Base-by-base conservation (phyloP, 2,329 filamentous ascomycete genomes). In the Fusarium pseudoanthophilum region DNA sequence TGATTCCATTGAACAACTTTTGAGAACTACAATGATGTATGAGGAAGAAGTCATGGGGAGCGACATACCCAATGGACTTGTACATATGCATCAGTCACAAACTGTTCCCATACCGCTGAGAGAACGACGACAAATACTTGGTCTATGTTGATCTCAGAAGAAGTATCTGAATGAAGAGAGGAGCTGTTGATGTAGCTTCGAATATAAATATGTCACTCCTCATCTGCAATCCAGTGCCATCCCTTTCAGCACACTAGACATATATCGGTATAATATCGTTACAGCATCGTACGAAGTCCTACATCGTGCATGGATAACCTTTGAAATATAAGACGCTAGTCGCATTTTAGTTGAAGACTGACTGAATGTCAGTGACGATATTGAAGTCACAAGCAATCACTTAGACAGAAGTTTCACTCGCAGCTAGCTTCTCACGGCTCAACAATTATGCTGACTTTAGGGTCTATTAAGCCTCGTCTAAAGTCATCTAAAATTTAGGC, bases 11-110 rank as follows among this genome's bases (percentile, higher is more conserved):
- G 5, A 18, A 5, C 2, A 16, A 4, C 10, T 16, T 21, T 32
- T 4, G 3, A 11, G 20, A n/a, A 16, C 7, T 14, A 3, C 5
- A 18, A 0, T 1, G 2, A 1, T 0, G 4, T 14, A 1, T 20
- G 15, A 24, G 30, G 21, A 8, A 24, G 48, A 32, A 24, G 28
- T 49, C 2, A 11, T 16, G 11, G 4, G 8, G 28, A 32, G 11
- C 11, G 11, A 24, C 11, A 18, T 21, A 14, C 11, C 3, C 7
- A 24, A 18, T 5, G 11, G 5, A 11, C 28, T 13, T 32, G 11
- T 4, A 4, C 11, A 34, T 13, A 18, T 34, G 4, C 7, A n/a
- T 34, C 11, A 5, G 21, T 14, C 45, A 15, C 20, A 30, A 30
- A 1, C 5, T 16, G 2, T 11, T 30, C 21, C 10, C 15, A 48